phyloP scores from a whole-genome alignment of 306 rosid species.

The Cyclanthera cordifolia region DNA sequence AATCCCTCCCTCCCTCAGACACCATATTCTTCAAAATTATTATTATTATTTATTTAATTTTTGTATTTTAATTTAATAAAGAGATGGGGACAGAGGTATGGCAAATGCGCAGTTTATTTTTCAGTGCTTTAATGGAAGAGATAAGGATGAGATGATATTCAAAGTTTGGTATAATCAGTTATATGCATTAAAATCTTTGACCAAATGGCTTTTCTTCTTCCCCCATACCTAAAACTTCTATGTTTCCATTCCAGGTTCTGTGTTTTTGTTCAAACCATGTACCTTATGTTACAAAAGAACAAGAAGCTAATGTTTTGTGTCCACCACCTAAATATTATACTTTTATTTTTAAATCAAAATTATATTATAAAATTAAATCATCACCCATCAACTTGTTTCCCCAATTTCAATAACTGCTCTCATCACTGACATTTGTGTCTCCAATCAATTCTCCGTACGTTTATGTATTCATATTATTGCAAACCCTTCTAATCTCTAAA shows the following conservation, averaged over 20 bases:
- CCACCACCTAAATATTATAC: background rate
- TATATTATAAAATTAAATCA: background rate
- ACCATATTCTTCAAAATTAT: background rate
- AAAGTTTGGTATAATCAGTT: background rate
- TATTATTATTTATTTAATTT: background rate
- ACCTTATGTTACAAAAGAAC: conserved; percentile 7
- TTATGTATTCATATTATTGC: background rate
- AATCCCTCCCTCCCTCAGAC: too few relatives aligned
- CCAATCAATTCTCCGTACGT: background rate
- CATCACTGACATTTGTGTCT: conserved; percentile 11
- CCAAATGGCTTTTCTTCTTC: background rate
- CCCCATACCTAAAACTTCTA: conserved; percentile 10
- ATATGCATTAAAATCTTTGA: background rate
- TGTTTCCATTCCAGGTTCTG: background rate
- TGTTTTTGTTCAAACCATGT: conserved; percentile 1
- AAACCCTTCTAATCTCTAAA: too few relatives aligned
- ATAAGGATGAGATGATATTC: conserved; percentile 9
- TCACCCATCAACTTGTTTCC: background rate
- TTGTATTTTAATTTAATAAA: too few relatives aligned
- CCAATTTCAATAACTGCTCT: background rate
- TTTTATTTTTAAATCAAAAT: background rate
- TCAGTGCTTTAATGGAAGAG: conserved; percentile 15
- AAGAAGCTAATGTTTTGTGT: background rate
- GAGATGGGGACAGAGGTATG: conserved; percentile 12
- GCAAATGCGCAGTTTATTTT: background rate